Evolutionary conservation across 1,139 yeast genomes (phyloP), one percentile per base, ranked within the genome.

Genomic region (Geotrichum reessii): DNA sequence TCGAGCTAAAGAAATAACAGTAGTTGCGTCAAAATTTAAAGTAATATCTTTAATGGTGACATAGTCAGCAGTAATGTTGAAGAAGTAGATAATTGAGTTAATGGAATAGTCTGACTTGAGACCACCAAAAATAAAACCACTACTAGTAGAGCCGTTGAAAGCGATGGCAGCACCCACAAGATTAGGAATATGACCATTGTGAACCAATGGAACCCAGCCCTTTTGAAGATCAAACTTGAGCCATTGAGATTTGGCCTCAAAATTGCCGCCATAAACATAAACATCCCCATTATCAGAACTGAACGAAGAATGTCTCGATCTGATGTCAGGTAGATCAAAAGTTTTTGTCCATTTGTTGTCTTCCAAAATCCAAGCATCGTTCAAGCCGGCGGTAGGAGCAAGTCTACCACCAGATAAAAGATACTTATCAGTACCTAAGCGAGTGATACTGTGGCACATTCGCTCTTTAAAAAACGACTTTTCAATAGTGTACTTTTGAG

Each of bases 371-470:
- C 81, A 81, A 48, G 74, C 69, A 56, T 81, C 84, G 2, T 64
- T 52, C 47, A 81, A 69, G 0, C 75, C 72, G 9, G 71, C 69
- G 1, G 80, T 78, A 0, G 96, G 95, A 7, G 83, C 78, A 2
- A 80, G 74, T 62, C 95, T 77, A 2, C 96, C 96, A 2, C 95
- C 95, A 31, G 82, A 73, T n/a, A 86, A 63, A 2, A 85, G 60
- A 0, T 74, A 62, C 1, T 61, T 63, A 0, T 68, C 66, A 5
- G 68, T 65, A 1, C 47, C 51, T 1, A 81, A 57, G 0, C 67
- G 60, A 0, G 82, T 77, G 27, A 83, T 64, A 0, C 83, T 74
- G 65, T 87, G 92, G 62, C 87, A 80, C 82, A 85, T 81, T 59
- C 95, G 76, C 28, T 59, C 62, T 46, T 59, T 60, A 31, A 62